These are phyloP conservation scores for Botrytis hyacinthi DNA, from an alignment of 2,329 filamentous ascomycete species.

Conservation along the genomic window DNA sequence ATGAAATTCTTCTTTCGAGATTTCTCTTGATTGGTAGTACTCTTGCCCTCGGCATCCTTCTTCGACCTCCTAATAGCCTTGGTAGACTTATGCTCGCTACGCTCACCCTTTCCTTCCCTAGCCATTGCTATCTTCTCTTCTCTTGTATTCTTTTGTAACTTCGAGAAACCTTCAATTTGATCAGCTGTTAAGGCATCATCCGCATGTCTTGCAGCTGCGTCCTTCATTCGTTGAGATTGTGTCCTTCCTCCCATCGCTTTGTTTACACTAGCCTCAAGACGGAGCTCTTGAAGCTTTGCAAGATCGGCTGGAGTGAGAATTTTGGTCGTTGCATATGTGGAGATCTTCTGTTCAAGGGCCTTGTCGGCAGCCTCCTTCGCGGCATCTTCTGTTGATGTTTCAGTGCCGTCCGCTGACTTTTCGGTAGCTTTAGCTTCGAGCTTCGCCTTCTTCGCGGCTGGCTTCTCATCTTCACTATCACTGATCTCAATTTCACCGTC, in stretches of 20 bases:
- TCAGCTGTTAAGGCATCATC: conserved; percentile 89
- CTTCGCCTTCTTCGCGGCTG: conserved; percentile 64
- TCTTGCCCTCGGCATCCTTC: conserved; percentile 88
- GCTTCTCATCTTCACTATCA: conserved; percentile 73
- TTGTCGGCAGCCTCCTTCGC: conserved; percentile 46
- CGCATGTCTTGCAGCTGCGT: conserved; percentile 58
- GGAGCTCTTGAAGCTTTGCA: conserved; percentile 89
- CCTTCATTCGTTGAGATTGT: conserved; percentile 42
- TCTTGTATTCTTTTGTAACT: conserved; percentile 79
- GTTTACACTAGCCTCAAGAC: conserved; percentile 68
- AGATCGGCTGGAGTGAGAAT: conserved; percentile 95
- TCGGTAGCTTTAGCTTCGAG: conserved; percentile 35
- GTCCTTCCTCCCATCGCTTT: conserved; percentile 55
- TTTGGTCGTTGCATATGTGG: conserved; percentile 83
- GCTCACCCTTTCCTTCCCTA: conserved; percentile 75
- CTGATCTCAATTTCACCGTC: conserved; percentile 76
- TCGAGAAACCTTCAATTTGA: conserved; percentile 84
- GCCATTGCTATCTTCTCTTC: conserved; percentile 85
- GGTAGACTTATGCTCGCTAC: conserved; percentile 79
- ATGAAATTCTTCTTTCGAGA: conserved; percentile 96
- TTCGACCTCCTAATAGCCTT: conserved; percentile 81
- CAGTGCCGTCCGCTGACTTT: conserved; percentile 27
- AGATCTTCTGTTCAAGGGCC: conserved; percentile 47
- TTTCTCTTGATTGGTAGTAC: conserved; percentile 96
- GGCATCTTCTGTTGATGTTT: conserved; percentile 43